Base-by-base conservation (phyloP, 176 grass and related monocot species). In the Pharus latifolius region DNA sequence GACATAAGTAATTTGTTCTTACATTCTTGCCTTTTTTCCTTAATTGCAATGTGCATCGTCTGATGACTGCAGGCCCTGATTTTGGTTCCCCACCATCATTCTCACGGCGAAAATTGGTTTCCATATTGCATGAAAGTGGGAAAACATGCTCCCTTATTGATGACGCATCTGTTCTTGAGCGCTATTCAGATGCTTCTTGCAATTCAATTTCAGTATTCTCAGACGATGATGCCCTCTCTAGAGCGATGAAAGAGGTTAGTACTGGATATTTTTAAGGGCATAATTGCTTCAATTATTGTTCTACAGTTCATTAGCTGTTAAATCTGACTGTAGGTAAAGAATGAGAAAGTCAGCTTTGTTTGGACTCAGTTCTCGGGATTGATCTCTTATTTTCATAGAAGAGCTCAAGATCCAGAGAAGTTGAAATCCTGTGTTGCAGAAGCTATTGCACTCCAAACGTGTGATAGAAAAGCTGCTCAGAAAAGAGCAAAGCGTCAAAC, bases 321-420 rank as follows among this genome's bases (percentile, higher is more conserved):
- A 70, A 74, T 80, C 51, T 38, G 41, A 52, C 72, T 88, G 33
- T 75, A 98, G 94, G 78, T 70, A 55, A 93, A 91, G 46, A 98
- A 98, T 37, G 78, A 88, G 35, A 90, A 93, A 74, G 65, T 93
- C 16, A 78, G 67, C 60, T 98, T 98, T 37, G 31, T 98, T 45
- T 98, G 94, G 94, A 83, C 87, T 34, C 89, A 84, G n/a, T 93
- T 98, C 82, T 88, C 81, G 1, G 78, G 78, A 65, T 60, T 98
- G 55, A 85, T 98, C 5, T 85, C 80, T 19, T 91, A 91, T 82
- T 82, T 88, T 31, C 46, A 43, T 49, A 49, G 22, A 78, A 79
- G 81, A 60, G 79, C 81, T 25, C 40, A 91, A 72, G 87, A 98
- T 68, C 70, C 66, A 7, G 84, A 83, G 10, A 85, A 72, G 34